Conservation (phyloP, 345 rosid genomes). For the Melaleuca alternifolia region DNA sequence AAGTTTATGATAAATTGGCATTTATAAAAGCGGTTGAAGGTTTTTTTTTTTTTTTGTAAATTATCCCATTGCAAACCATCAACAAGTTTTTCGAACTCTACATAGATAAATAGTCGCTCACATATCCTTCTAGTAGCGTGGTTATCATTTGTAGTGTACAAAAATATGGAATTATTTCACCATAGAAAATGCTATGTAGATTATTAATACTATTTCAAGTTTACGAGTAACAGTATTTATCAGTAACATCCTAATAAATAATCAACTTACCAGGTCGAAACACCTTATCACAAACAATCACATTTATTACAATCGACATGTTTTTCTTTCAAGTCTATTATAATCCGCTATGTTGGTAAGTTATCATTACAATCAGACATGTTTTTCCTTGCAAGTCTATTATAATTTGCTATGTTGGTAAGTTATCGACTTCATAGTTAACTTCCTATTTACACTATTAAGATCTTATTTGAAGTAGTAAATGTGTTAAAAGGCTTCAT, state of each 20-base stretch:
- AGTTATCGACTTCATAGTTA: too few relatives aligned
- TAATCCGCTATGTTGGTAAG: too few relatives aligned
- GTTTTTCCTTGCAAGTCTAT: too few relatives aligned
- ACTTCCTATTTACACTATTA: too few relatives aligned
- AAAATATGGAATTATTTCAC: background rate
- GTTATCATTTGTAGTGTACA: background rate
- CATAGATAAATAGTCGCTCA: background rate
- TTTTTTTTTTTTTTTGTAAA: background rate
- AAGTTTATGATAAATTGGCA: accelerated
- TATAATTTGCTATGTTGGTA: too few relatives aligned
- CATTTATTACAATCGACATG: background rate
- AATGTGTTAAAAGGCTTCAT: too few relatives aligned
- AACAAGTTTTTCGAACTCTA: background rate
- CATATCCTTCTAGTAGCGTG: background rate
- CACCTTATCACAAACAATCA: background rate
- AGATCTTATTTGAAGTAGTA: too few relatives aligned
- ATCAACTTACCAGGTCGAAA: background rate
- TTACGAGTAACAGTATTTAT: background rate
- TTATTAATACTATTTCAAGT: background rate
- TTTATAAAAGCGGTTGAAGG: too few relatives aligned
- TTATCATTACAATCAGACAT: too few relatives aligned
- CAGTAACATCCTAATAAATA: background rate
- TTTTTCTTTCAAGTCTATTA: background rate
- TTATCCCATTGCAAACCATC: background rate
- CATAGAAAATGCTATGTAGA: too few relatives aligned